Base-by-base conservation (phyloP, 331 rosid genomes). In the Arachis monticola region DNA sequence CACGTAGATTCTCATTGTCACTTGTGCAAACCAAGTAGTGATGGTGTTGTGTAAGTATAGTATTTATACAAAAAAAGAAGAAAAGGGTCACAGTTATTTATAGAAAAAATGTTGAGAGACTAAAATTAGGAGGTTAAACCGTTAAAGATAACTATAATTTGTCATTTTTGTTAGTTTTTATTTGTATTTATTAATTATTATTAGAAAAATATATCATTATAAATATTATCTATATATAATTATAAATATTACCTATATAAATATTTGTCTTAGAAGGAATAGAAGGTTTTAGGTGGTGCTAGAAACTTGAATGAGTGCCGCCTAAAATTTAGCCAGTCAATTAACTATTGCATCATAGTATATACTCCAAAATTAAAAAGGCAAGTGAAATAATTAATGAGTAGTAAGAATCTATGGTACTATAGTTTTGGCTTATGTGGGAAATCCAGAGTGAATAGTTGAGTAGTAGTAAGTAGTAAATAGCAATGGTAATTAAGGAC, bases 401-500 rank as follows among this genome's bases (percentile, higher is more conserved):
- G 60, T 35, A 2, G 40, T 35, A 35, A 35, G 3, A 35, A 35
- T 35, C 40, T 35, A 35, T 2, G 40, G 40, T 6, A 27, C 42
- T 14, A 22, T 13, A 45, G 27, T 66, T 55, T 64, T 64, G 6
- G 41, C 58, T 65, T 17, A 65, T 66, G 30, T 76, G 60, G 41
- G 30, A 3, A 41, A 12, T 55, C 3, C n/a, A 56, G 41, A 32
- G 2, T 47, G 77, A 61, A 44, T 44, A 44, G 7, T 44, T 3
- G 0, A 44, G 61, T 57, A 71, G 27, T 22, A 22, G 27, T 22
- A 22, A 22, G 27, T 22, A 22, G 27, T 22, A 22, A 22, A 22
- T 22, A 22, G 38, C 4, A 53, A 31, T 52, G 10, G 46, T n/a
- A 64, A 8, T 50, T 53, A 80, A 80, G 60, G 83, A 80, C 80